Conservation (phyloP, 768 basidiomycete genomes). For the Podaxis sp. region DNA sequence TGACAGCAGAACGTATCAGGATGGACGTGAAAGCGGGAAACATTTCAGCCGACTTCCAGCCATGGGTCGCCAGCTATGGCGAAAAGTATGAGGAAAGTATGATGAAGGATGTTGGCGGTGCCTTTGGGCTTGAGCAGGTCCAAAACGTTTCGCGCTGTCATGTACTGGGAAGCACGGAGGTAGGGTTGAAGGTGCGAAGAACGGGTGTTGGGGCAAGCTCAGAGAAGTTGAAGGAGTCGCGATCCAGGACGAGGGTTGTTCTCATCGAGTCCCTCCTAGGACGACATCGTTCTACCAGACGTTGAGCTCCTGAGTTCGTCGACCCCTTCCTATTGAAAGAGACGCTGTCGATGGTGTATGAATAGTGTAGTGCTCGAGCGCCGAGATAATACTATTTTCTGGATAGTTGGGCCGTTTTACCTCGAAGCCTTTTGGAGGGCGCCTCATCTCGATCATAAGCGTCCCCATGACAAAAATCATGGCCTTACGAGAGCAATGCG, state of each 20-base stretch:
- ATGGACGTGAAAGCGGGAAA: background rate
- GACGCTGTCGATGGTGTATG: too few species aligned
- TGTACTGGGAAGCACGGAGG: constrained; percentile 11
- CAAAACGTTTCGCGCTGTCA: background rate
- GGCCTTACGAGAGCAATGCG: too few species aligned
- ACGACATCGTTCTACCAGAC: background rate
- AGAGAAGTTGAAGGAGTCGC: background rate
- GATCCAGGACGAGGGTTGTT: background rate
- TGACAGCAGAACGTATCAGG: constrained; percentile 2
- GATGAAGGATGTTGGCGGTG: constrained; percentile 1
- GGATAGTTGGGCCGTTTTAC: too few species aligned
- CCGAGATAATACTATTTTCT: too few species aligned
- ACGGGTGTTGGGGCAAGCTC: background rate
- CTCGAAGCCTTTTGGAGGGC: too few species aligned
- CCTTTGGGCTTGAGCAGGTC: background rate
- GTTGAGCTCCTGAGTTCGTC: background rate
- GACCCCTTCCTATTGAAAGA: too few species aligned
- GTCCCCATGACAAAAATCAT: too few species aligned
- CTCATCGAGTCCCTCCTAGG: background rate
- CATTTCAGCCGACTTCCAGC: constrained; percentile 4
- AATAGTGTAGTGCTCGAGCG: too few species aligned
- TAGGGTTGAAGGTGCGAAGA: constrained; percentile 1
- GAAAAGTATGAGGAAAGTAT: background rate
- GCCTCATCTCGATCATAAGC: too few species aligned
- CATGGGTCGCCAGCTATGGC: background rate